Conservation (phyloP, 768 basidiomycete genomes). For the Cytidiella melzeri region DNA sequence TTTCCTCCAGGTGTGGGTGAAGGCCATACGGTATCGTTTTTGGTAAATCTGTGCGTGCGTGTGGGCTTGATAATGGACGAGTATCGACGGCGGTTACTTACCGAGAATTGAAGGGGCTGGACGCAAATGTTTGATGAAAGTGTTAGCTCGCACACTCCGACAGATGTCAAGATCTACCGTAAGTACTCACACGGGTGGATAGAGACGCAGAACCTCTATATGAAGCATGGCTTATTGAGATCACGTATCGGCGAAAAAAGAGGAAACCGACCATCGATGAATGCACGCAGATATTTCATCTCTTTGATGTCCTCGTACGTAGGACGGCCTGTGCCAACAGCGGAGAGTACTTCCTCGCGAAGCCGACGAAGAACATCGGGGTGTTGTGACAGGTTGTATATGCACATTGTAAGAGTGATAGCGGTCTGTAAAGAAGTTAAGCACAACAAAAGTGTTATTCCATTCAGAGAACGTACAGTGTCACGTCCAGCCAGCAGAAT, state of each 20-base stretch:
- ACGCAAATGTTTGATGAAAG: too few relatives aligned
- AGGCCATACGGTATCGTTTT: conserved; percentile 24
- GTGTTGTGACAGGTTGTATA: conserved; percentile 50
- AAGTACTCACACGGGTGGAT: conserved; percentile 39
- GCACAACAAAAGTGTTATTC: not conserved
- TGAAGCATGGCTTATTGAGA: not conserved
- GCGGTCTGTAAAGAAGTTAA: conserved; percentile 26
- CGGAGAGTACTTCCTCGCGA: conserved; percentile 42
- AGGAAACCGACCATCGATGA: conserved; percentile 41
- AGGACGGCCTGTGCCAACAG: conserved; percentile 40
- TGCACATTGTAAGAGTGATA: conserved; percentile 43
- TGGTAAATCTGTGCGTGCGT: conserved; percentile 15
- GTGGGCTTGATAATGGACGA: conserved; percentile 14
- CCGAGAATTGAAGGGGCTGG: conserved; percentile 27
- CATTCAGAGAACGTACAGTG: conserved; percentile 27
- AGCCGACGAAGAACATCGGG: conserved; percentile 40
- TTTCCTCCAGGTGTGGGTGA: conserved; percentile 25
- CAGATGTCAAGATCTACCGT: not conserved
- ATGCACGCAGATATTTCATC: conserved; percentile 54
- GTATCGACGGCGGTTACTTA: conserved; percentile 20
- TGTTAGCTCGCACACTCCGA: too few relatives aligned
- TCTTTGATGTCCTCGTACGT: conserved; percentile 50
- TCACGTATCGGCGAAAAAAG: not conserved
- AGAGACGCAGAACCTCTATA: conserved; percentile 46
- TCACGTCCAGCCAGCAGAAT: conserved; percentile 54